Evolutionary conservation across 2,329 filamentous ascomycete genomes (phyloP), one percentile per base, ranked within the genome.

Genomic region (Clarireedia homoeocarpa): DNA sequence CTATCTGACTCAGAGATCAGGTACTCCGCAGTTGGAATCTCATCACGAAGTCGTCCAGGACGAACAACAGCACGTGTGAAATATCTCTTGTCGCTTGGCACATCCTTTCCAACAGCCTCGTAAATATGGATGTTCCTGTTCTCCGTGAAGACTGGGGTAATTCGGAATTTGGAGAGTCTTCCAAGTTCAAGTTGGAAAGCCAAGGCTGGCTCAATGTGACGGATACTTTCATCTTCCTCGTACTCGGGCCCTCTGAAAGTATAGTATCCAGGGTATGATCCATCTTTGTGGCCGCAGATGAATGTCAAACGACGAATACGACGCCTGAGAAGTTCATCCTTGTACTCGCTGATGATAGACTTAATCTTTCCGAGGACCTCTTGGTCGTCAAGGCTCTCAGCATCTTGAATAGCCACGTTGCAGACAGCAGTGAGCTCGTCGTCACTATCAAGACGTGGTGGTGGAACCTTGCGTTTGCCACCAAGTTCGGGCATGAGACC

Each of bases 41-140:
- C 92, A 69, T 99, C 94, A 65, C 92, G 87, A 55, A 99, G 85
- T 70, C 92, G 89, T 49, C 94, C 94, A 60, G 94, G 90, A 66
- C 94, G 85, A 63, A 99, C 95, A 48, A 96, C 89, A 58, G 92
- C 92, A 72, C 94, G 90, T 51, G 94, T 94, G 72, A 99, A 99
- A 82, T 97, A 99, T 65, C 94, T 88, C 83, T 96, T 96, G 74
- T 99, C 94, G 56, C 89, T 91, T 71, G 96, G 91, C 40, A 91
- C 88, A 50, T 88, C 88, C 79, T 96, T 99, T 69, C 94, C 94
- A 66, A 95, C 78, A 63, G 89, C 94, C 78, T 97, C 91, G 74
- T 97, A 99, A 58, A 99, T 91, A 77, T 99, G 94, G 63, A 99
- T 96, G 75, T 95, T 97, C 70, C 95, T 88, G 79, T 99, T 99